phyloP scores from a whole-genome alignment of 371 early-diverging fungal genomes.

The Mortierella sp. region DNA sequence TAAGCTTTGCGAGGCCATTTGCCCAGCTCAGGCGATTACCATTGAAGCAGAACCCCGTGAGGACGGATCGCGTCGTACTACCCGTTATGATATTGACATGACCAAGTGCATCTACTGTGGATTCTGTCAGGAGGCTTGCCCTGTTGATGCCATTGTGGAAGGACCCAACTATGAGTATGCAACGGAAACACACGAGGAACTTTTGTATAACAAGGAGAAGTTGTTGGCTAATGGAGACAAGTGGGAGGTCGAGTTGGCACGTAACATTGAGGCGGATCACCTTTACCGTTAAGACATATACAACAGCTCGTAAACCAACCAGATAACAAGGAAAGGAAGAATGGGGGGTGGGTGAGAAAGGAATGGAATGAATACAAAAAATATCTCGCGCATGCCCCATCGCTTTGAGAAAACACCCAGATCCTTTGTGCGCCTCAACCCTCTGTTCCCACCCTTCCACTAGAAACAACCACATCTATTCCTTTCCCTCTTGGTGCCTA shows the following conservation, averaged over 20 bases:
- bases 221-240: conserved; percentile 97
- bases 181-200: conserved; percentile 96
- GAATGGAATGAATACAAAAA: conserved; percentile 5
- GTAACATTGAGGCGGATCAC: conserved; percentile 74
- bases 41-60: conserved; percentile 98
- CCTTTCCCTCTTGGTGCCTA: too few species aligned
- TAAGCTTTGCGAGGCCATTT: conserved; percentile 97
- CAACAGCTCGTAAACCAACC: background rate
- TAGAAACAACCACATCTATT: too few species aligned
- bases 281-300: conserved; percentile 67
- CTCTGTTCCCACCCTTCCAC: too few species aligned
- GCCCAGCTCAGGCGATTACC: conserved; percentile 99
- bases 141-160: conserved; percentile 98
- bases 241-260: conserved; percentile 94
- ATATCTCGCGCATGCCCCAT: background rate
- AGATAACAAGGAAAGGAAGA: too few species aligned
- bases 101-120: conserved; percentile 98
- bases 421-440: too few species aligned
- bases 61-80: conserved; percentile 96
- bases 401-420: too few species aligned
- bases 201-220: conserved; percentile 98
- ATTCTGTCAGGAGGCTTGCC: conserved; percentile 95
- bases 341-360: too few species aligned
- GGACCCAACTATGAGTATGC: conserved; percentile 97
- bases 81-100: conserved; percentile 99